Conservation (phyloP, 805 yeast genomes). For the Kodamaea restingae region DNA sequence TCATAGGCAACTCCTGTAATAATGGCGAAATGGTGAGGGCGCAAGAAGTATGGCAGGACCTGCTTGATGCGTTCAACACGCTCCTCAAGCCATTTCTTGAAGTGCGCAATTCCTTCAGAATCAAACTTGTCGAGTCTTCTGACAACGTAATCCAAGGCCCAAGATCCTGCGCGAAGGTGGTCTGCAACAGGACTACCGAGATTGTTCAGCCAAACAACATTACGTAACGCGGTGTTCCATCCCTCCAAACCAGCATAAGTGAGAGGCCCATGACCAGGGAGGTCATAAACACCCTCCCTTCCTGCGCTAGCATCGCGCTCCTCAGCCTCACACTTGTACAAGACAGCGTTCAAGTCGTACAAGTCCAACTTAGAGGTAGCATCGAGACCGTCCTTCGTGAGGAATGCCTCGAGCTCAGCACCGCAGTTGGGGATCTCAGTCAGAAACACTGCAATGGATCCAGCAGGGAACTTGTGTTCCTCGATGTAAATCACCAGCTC, state of each 20-base stretch:
- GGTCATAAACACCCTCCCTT: conserved; percentile 61
- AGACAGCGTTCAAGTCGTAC: conserved; percentile 67
- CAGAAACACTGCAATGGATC: conserved; percentile 80
- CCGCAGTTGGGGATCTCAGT: conserved; percentile 69
- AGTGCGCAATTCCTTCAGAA: conserved; percentile 43
- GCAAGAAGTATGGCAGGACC: conserved; percentile 67
- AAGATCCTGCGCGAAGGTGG: conserved; percentile 74
- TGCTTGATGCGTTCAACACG: conserved; percentile 59
- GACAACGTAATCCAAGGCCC: conserved; percentile 83
- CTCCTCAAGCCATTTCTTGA: conserved; percentile 64
- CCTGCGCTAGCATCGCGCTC: conserved; percentile 81
- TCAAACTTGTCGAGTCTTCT: conserved; percentile 56
- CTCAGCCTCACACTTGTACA: conserved; percentile 80
- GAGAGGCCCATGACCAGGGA: conserved; percentile 71
- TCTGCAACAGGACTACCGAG: conserved; percentile 80
- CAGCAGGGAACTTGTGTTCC: conserved; percentile 66
- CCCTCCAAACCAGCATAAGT: conserved; percentile 93
- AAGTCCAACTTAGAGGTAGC: conserved; percentile 62
- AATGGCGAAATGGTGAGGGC: conserved; percentile 84
- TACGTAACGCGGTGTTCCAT: conserved; percentile 69
- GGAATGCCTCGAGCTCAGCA: conserved; percentile 55
- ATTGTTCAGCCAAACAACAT: conserved; percentile 63
- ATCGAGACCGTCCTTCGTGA: conserved; percentile 72
- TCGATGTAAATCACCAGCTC: conserved; percentile 57
- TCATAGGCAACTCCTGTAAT: conserved; percentile 81